phyloP scores from a whole-genome alignment of 495 filamentous ascomycete species.

The Hapsidospora chrysogenum region DNA sequence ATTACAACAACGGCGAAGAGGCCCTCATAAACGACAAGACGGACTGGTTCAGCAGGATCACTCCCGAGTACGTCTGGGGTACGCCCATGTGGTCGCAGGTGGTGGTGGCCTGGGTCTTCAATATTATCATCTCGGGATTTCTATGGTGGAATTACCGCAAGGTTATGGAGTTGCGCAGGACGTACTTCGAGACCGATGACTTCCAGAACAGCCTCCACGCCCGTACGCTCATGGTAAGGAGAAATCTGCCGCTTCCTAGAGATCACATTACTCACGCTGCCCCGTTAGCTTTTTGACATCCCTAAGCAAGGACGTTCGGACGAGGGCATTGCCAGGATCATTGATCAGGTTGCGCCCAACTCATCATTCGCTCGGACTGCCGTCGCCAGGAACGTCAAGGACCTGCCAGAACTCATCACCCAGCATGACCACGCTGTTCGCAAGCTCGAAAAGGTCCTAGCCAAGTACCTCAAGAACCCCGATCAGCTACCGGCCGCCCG shows the following conservation, averaged over 20 bases:
- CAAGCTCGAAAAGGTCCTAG: constrained; percentile 63
- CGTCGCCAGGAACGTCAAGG: constrained; percentile 82
- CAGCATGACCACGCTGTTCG: constrained; percentile 70
- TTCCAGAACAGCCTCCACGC: constrained; percentile 82
- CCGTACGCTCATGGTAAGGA: constrained; percentile 66
- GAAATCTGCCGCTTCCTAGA: not conserved
- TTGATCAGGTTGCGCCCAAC: constrained; percentile 56
- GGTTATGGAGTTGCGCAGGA: constrained; percentile 49
- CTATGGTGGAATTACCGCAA: constrained; percentile 81
- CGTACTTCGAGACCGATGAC: constrained; percentile 74
- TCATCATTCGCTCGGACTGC: constrained; percentile 61
- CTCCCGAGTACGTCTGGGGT: constrained; percentile 38
- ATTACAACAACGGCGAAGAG: constrained; percentile 43
- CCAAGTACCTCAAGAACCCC: constrained; percentile 81
- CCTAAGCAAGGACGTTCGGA: constrained; percentile 56
- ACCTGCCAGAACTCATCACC: constrained; percentile 66
- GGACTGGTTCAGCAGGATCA: constrained; percentile 31
- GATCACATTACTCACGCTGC: not conserved
- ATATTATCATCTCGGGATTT: constrained; percentile 59
- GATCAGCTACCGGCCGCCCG: constrained; percentile 62
- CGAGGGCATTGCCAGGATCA: constrained; percentile 70
- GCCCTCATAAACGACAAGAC: constrained; percentile 30
- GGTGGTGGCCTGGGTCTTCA: constrained; percentile 60
- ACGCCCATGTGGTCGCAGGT: constrained; percentile 65
- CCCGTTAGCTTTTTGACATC: constrained; percentile 59